A percentile compares a stretch with the other conserved stretches of the same genome.
Evolutionary conservation across 2,329 filamentous ascomycete species (phyloP).

Genomic region (Colletotrichum sp.): DNA sequence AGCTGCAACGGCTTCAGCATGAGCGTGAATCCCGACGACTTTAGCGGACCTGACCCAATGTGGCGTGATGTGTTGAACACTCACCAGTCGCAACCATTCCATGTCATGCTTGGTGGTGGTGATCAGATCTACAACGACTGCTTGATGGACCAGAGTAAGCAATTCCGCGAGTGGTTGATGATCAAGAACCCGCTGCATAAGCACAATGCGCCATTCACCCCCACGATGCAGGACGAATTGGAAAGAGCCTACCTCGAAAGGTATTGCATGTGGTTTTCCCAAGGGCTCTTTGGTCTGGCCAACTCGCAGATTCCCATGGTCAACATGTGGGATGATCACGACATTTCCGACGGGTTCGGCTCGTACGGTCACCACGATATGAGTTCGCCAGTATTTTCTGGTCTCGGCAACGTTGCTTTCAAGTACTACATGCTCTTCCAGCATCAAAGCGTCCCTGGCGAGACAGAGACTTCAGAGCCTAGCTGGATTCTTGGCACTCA

Average conservation of each 20-base stretch:
- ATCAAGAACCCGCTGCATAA: conserved; percentile 83
- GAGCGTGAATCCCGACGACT: conserved; percentile 76
- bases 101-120: conserved; percentile 97
- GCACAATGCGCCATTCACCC: conserved; percentile 76
- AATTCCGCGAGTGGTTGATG: conserved; percentile 85
- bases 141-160: conserved; percentile 74
- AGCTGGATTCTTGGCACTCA: conserved; percentile 86
- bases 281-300: conserved; percentile 91
- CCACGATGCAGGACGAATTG: conserved; percentile 85
- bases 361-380: conserved; percentile 94
- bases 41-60: conserved; percentile 92
- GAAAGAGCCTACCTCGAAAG: conserved; percentile 88
- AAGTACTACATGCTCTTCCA: conserved; percentile 99
- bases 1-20: conserved; percentile 96
- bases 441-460: conserved; percentile 84
- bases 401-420: conserved; percentile 89
- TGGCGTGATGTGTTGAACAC: conserved; percentile 96
- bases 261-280: conserved; percentile 95
- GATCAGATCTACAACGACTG: conserved; percentile 97
- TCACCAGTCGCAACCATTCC: conserved; percentile 91
- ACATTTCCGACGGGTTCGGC: conserved; percentile 89
- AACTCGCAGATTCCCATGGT: conserved; percentile 97
- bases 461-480: conserved; percentile 83
- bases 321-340: conserved; percentile 97
- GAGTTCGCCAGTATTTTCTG: conserved; percentile 86